Base-by-base conservation (phyloP, 2,329 filamentous ascomycete species). In the Fusarium robinianum region DNA sequence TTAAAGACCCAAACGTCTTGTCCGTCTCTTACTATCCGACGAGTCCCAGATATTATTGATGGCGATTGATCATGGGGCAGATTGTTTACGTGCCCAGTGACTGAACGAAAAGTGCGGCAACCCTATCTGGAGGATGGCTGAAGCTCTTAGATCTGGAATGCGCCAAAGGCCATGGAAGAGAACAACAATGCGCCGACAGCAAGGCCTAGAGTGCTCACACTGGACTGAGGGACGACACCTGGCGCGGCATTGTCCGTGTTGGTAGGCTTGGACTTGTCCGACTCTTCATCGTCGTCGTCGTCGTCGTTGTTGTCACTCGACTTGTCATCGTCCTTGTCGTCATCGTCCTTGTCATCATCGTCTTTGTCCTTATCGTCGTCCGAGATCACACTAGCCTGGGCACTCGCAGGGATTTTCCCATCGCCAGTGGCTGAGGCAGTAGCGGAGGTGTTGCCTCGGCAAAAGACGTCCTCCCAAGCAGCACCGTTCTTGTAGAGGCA, bases 401-500 rank as follows among this genome's bases (percentile, higher is more conserved):
- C 67, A 11, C 61, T 63, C 5, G 65, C 61, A 5, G 64, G 61
- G 5, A 65, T 49, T 0, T 21, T 36, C 9, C 47, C 56, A 5
- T 63, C 49, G 2, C 52, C 30, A 2, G 55, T 60, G 6, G 48
- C 57, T 1, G 66, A 61, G 21, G 64, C 70, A 3, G 70, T 75
- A 6, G 70, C 71, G 4, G 68, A 72, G 10, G 54, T 42, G 51
- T 57, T 61, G 10, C 60, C 66, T 29, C 68, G 68, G 65, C 75
- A 79, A 57, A 76, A 79, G 50, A 77, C 67, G 6, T 68, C 53
- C 8, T 51, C 47, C 35, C 64, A 55, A 18, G 58, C 50, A 18
- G 68, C 68, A 21, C 72, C 72, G 34, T 72, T 57, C 21, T 62
- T 52, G 34, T 53, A 64, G 10, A 78, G 60, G 51, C 76, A 79